These are phyloP conservation scores for Trichoderma oligosporum DNA, from an alignment of 2,329 filamentous ascomycete species.

Conservation along the genomic window DNA sequence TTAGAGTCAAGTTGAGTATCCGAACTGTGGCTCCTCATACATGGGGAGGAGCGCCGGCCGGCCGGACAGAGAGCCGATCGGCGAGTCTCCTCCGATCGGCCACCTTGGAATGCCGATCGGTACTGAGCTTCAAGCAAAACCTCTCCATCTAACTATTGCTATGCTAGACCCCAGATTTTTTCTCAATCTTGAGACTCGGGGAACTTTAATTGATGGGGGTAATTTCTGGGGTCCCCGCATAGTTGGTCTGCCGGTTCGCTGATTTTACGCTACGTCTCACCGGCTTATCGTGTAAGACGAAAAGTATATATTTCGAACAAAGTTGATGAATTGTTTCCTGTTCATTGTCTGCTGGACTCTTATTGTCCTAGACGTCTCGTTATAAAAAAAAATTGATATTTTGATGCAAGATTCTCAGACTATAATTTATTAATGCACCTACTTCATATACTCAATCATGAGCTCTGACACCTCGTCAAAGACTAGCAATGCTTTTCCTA, in stretches of 20 bases:
- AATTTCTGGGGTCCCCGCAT: constrained; percentile 10
- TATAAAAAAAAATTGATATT: neutral
- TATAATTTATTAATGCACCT: neutral
- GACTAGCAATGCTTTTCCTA: neutral
- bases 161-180: constrained; percentile 1
- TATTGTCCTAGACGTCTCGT: neutral
- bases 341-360: neutral
- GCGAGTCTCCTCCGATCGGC: constrained; percentile 9
- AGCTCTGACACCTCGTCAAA: neutral
- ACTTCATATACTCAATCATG: neutral
- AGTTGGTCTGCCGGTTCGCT: neutral
- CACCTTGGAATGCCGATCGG: constrained; percentile 3
- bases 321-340: neutral
- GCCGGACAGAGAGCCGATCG: neutral
- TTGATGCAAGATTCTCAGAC: neutral
- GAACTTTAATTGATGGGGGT: neutral
- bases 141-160: neutral
- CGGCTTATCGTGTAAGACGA: neutral
- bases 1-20: neutral
- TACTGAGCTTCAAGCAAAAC: neutral
- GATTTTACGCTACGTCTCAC: neutral
- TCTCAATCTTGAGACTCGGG: neutral
- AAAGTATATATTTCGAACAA: constrained; percentile 1
- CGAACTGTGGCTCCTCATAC: neutral
- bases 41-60: constrained; percentile 1